These are phyloP conservation scores for Rhododendron ferrugineum DNA, from an alignment of 148 eudicot genomes.

Conservation along the genomic window DNA sequence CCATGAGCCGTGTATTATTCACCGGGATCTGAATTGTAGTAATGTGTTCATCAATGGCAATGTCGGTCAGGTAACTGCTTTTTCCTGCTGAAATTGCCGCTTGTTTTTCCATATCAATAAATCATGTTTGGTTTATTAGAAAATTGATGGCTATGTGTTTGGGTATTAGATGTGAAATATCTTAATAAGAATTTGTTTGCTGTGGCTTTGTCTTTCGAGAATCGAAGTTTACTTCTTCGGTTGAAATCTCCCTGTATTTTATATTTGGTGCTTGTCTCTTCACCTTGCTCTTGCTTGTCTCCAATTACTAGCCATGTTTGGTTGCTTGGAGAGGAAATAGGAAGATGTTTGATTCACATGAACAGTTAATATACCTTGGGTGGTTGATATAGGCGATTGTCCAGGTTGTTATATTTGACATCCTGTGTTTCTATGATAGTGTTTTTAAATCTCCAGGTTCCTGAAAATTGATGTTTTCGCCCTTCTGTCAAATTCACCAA, in stretches of 20 bases:
- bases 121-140: background rate
- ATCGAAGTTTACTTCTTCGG: background rate
- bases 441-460: background rate
- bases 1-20: slow-evolving; percentile 71
- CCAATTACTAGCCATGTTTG: background rate
- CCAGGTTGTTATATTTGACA: background rate
- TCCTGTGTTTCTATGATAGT: background rate
- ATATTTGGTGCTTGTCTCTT: background rate
- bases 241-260: background rate
- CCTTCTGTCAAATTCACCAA: background rate
- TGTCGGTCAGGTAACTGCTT: slow-evolving; percentile 56
- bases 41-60: slow-evolving; percentile 85
- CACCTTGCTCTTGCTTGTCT: background rate
- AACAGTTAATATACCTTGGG: background rate
- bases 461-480: background rate
- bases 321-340: background rate
- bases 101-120: background rate
- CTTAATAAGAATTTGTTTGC: background rate
- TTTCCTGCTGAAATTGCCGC: background rate
- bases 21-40: slow-evolving; percentile 78
- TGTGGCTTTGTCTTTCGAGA: background rate
- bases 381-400: background rate
- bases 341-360: background rate
- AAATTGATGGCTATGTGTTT: background rate
- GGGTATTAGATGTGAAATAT: background rate